Evolutionary conservation across 768 basidiomycete genomes (phyloP).

Genomic region (Galerina marginata): DNA sequence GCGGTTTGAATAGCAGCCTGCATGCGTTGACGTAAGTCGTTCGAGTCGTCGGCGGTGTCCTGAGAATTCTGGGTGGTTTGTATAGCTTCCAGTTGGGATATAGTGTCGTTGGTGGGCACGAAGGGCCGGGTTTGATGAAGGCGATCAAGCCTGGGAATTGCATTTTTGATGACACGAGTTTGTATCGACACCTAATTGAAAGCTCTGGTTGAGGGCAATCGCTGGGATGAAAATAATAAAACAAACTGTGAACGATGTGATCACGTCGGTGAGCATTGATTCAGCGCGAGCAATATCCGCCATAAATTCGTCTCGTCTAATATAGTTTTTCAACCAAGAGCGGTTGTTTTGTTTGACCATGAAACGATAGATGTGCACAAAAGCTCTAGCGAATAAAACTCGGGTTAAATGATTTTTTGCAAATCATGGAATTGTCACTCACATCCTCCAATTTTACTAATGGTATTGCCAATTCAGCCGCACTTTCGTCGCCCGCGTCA

Average conservation of each 20-base stretch:
- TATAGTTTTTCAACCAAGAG: constrained; percentile 79
- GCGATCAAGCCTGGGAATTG: constrained; percentile 23
- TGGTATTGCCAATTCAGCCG: constrained; percentile 54
- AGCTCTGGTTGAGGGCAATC: not conserved
- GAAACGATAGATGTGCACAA: constrained; percentile 50
- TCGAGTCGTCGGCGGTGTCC: constrained; percentile 58
- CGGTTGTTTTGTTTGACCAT: constrained; percentile 63
- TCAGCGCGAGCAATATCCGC: constrained; percentile 58
- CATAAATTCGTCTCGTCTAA: constrained; percentile 73
- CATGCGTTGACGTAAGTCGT: constrained; percentile 63
- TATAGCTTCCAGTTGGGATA: constrained; percentile 29
- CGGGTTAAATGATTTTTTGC: not conserved
- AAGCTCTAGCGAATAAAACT: constrained; percentile 36
- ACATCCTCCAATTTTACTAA: constrained; percentile 57
- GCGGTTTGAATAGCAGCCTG: constrained; percentile 58
- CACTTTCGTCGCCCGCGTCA: constrained; percentile 57
- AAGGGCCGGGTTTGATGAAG: constrained; percentile 1
- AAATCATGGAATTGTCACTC: constrained; percentile 21
- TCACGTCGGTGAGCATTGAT: constrained; percentile 57
- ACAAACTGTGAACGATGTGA: constrained; percentile 59
- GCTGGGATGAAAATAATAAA: not conserved
- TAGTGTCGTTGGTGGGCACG: constrained; percentile 10
- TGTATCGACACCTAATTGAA: constrained; percentile 35
- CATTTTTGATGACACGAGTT: constrained; percentile 52
- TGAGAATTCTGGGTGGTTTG: constrained; percentile 35